Conservation (phyloP, 495 filamentous ascomycete species). For the Lasiosphaeris hirsuta region DNA sequence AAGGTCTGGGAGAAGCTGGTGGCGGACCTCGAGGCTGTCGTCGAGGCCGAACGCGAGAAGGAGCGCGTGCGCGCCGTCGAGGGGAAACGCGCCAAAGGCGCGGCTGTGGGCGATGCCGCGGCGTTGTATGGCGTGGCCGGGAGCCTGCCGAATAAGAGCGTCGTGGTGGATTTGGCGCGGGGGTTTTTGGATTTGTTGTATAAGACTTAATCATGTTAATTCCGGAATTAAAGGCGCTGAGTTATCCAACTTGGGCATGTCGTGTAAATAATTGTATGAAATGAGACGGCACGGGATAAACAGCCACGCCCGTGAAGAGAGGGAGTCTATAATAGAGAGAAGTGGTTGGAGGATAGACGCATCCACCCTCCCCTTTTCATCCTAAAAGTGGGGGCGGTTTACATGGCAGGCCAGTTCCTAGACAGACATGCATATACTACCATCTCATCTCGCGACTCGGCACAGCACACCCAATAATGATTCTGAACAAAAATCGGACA, state of each 20-base stretch:
- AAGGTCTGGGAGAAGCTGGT: constrained; percentile 74
- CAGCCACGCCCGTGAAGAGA: no score
- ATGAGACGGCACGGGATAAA: background rate
- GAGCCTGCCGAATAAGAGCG: constrained; percentile 88
- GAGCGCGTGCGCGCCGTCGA: constrained; percentile 63
- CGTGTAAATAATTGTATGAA: background rate
- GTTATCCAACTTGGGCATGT: background rate
- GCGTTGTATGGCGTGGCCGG: constrained; percentile 95
- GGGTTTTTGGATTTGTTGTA: constrained; percentile 96
- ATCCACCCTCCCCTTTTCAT: no score
- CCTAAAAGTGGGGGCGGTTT: no score
- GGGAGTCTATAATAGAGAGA: no score
- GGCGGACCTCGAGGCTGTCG: constrained; percentile 69
- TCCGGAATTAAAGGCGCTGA: background rate
- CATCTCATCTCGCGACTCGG: no score
- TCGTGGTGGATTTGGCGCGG: constrained; percentile 83
- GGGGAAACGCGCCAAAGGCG: constrained; percentile 61
- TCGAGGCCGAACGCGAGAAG: constrained; percentile 71
- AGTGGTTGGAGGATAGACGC: no score
- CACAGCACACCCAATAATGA: no score
- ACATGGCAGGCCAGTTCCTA: no score
- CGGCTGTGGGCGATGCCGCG: constrained; percentile 65
- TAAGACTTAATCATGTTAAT: constrained; percentile 60
- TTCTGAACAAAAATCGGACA: no score
- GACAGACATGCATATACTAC: no score